Evolutionary conservation across 805 yeast species (phyloP).

Genomic region (Torulaspora indica): DNA sequence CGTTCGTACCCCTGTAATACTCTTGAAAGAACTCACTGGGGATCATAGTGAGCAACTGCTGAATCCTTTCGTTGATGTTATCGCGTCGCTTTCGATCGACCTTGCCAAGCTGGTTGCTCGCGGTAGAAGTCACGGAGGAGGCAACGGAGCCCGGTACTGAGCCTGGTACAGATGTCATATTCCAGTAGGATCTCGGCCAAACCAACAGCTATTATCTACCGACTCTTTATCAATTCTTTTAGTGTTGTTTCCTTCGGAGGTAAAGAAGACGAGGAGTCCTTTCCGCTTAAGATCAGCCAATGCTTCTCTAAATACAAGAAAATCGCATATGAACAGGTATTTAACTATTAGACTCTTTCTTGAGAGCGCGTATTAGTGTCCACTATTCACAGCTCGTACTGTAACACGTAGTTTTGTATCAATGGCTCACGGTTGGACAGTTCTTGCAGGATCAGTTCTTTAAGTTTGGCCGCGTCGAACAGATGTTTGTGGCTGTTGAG

Average conservation of each 20-base stretch:
- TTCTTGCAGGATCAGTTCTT: constrained; percentile 21
- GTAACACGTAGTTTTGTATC: constrained; percentile 23
- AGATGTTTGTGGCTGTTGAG: constrained; percentile 14
- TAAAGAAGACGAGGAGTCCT: neutral
- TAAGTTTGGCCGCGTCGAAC: constrained; percentile 11
- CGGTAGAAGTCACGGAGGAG: constrained; percentile 21
- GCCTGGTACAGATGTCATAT: constrained; percentile 14
- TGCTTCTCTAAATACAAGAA: neutral
- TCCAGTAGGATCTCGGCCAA: neutral
- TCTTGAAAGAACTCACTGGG: constrained; percentile 46
- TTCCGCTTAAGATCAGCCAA: neutral
- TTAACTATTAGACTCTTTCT: neutral
- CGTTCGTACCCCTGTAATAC: constrained; percentile 17
- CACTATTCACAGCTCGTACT: constrained; percentile 25
- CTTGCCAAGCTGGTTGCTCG: constrained; percentile 23
- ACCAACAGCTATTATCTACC: neutral
- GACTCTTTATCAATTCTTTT: neutral
- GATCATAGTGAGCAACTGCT: constrained; percentile 45
- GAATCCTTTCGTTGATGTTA: constrained; percentile 54
- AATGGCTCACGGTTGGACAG: constrained; percentile 26
- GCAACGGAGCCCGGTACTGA: constrained; percentile 17
- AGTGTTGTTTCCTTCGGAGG: neutral
- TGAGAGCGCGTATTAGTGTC: neutral
- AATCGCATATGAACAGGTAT: neutral
- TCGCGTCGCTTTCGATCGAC: constrained; percentile 49